Percentiles rank a stretch among this genome's conserved stretches.
phyloP scores from a whole-genome alignment of 2,329 filamentous ascomycete species.

The Aspergillus quadrilineatus region DNA sequence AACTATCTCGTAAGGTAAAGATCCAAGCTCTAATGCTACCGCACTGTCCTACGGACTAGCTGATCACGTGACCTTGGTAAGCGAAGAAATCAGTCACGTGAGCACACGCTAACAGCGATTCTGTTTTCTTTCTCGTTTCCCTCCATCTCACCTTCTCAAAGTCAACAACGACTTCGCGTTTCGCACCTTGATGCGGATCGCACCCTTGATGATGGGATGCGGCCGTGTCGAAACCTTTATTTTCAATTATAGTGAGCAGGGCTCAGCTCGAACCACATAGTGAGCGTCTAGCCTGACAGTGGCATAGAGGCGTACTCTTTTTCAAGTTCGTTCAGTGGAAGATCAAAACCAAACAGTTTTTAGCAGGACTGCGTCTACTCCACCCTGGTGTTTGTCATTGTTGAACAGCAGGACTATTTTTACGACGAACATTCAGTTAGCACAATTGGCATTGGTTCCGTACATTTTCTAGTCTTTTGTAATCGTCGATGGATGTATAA shows the following conservation, averaged over 20 bases:
- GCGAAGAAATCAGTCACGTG: slow-evolving; percentile 3
- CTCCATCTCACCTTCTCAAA: too few species aligned
- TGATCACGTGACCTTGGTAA: slow-evolving; percentile 7
- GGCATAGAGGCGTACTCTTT: slow-evolving; percentile 44
- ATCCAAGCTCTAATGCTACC: too few species aligned
- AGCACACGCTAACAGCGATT: neutral
- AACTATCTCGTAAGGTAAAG: too few species aligned
- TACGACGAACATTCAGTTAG: slow-evolving; percentile 43
- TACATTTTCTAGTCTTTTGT: neutral
- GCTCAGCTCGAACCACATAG: slow-evolving; percentile 31
- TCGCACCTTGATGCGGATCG: neutral
- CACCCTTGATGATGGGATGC: slow-evolving; percentile 9
- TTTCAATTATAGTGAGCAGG: neutral
- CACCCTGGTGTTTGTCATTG: slow-evolving; percentile 45
- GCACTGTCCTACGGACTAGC: neutral
- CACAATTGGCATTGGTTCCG: neutral
- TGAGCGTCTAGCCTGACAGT: slow-evolving; percentile 38
- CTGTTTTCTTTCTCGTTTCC: neutral
- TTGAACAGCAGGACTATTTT: slow-evolving; percentile 48
- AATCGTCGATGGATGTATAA: neutral
- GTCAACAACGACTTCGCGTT: too few species aligned
- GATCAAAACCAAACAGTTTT: slow-evolving; percentile 50
- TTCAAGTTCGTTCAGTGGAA: slow-evolving; percentile 47
- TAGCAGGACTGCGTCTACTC: slow-evolving; percentile 52
- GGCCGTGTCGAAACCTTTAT: neutral